phyloP scores from a whole-genome alignment of 2,329 filamentous ascomycete genomes.

The Calonectria crousiana region DNA sequence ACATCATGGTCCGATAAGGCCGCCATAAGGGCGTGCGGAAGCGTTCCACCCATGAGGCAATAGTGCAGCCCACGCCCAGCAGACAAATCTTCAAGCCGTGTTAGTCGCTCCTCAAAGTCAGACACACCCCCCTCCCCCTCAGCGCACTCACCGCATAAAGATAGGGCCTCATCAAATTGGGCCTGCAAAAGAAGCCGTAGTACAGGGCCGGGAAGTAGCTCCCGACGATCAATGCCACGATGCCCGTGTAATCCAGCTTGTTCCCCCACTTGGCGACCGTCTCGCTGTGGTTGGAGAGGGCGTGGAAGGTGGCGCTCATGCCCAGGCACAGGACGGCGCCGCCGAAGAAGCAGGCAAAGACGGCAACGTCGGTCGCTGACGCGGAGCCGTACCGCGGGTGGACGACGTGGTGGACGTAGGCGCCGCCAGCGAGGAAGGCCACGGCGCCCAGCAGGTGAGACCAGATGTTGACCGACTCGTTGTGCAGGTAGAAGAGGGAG shows the following conservation, averaged over 20 bases:
- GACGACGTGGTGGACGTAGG: constrained; percentile 68
- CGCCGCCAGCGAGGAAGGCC: constrained; percentile 63
- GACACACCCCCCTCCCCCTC: neutral
- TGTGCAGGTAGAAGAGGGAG: constrained; percentile 68
- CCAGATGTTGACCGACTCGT: constrained; percentile 74
- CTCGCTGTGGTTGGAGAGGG: constrained; percentile 86
- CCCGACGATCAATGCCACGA: constrained; percentile 91
- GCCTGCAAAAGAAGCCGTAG: constrained; percentile 84
- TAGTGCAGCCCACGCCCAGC: constrained; percentile 80
- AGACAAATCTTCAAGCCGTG: constrained; percentile 73
- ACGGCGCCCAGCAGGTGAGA: constrained; percentile 75
- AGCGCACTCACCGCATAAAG: constrained; percentile 74
- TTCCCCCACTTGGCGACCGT: constrained; percentile 86
- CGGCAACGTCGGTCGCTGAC: constrained; percentile 72
- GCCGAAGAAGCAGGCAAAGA: constrained; percentile 82
- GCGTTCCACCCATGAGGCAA: constrained; percentile 82
- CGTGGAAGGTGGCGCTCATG: constrained; percentile 88
- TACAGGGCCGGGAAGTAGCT: constrained; percentile 91
- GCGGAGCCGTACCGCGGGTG: constrained; percentile 76
- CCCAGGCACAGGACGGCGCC: constrained; percentile 80
- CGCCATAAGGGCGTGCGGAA: constrained; percentile 89
- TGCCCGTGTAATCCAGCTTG: constrained; percentile 94
- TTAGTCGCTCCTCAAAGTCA: neutral
- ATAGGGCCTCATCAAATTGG: constrained; percentile 75
- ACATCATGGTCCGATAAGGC: constrained; percentile 89